Percentiles rank a stretch among this genome's conserved stretches.
Conservation (phyloP, 192 early-diverging fungal genomes). For the Phlyctochytrium arcticum region DNA sequence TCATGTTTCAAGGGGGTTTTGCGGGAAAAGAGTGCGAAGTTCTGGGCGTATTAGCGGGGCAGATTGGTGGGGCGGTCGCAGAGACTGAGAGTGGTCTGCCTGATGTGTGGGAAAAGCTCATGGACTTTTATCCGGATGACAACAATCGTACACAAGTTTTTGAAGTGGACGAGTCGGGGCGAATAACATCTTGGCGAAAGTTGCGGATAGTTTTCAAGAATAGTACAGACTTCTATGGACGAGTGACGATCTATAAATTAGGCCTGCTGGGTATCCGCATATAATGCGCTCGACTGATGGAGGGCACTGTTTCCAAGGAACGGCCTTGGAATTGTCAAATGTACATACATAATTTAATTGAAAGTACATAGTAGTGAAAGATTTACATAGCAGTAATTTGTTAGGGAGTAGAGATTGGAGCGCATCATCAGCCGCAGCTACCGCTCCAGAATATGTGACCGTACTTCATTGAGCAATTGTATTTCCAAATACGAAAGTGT, state of each 20-base stretch:
- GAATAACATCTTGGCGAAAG: neutral
- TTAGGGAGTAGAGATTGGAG: no score
- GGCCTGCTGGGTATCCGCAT: conserved; percentile 58
- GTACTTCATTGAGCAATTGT: no score
- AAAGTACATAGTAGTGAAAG: no score
- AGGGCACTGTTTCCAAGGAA: no score
- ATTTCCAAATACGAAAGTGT: no score
- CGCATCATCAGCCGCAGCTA: no score
- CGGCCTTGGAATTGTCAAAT: no score
- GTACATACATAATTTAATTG: no score
- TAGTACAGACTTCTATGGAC: conserved; percentile 84
- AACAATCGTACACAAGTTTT: conserved; percentile 48
- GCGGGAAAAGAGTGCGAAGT: conserved; percentile 67
- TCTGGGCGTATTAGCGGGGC: conserved; percentile 32
- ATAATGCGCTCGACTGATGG: no score
- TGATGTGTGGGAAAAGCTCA: conserved; percentile 22
- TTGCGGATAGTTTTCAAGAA: conserved; percentile 67
- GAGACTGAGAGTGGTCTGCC: conserved; percentile 5
- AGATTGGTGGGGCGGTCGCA: neutral
- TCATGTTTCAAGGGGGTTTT: conserved; percentile 90
- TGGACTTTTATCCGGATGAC: conserved; percentile 69
- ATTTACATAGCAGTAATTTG: no score
- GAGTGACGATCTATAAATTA: conserved; percentile 74
- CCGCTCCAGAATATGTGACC: no score
- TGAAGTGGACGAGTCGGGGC: neutral